These are phyloP conservation scores for Cichorium intybus DNA, from an alignment of 140 eudicot genomes.

Conservation along the genomic window DNA sequence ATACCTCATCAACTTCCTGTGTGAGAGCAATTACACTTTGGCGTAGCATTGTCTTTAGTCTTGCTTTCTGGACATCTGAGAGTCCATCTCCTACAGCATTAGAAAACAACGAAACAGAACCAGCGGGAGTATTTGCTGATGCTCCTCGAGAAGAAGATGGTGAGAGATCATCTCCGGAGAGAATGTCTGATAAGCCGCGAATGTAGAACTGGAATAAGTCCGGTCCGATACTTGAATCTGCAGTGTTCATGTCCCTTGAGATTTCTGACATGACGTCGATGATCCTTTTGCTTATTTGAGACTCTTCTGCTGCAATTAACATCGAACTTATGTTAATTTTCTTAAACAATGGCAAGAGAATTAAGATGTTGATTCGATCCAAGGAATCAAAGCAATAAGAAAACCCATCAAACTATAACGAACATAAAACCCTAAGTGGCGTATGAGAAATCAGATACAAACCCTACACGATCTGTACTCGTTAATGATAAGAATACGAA, in stretches of 20 bases:
- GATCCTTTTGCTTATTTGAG: background rate
- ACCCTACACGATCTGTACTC: no score
- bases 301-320: background rate
- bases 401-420: background rate
- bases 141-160: slow-evolving; percentile 31
- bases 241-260: slow-evolving; percentile 26
- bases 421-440: background rate
- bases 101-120: slow-evolving; percentile 35
- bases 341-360: no score
- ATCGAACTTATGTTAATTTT: background rate
- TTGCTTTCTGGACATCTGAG: slow-evolving; percentile 43
- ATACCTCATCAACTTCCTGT: slow-evolving; percentile 82
- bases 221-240: slow-evolving; percentile 37
- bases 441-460: background rate
- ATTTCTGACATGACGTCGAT: slow-evolving; percentile 35
- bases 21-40: slow-evolving; percentile 48
- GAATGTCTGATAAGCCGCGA: slow-evolving; percentile 39
- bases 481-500: background rate
- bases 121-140: slow-evolving; percentile 6
- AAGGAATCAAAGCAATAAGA: slow-evolving; percentile 1
- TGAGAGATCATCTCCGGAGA: slow-evolving; percentile 37
- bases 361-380: background rate
- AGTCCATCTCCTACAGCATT: slow-evolving; percentile 45
- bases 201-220: slow-evolving; percentile 60
- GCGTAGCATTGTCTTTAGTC: slow-evolving; percentile 47